Conservation (phyloP, 176 grass and related monocot species). For the Musa itinerans region DNA sequence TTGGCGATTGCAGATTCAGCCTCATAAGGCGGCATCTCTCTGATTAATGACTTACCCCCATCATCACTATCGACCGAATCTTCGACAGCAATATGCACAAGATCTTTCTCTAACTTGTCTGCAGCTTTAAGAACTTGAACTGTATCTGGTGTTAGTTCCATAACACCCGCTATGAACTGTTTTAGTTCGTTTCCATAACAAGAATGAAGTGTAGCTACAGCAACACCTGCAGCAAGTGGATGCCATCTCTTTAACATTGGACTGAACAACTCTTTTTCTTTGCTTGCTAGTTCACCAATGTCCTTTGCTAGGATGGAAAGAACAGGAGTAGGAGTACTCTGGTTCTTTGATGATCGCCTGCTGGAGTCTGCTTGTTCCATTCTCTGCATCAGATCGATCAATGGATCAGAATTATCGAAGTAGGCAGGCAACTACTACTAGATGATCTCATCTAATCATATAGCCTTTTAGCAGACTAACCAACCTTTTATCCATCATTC, state of each 20-base stretch:
- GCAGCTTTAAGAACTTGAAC: constrained; percentile 92
- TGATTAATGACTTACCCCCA: constrained; percentile 91
- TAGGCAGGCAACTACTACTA: not conserved
- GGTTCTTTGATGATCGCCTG: constrained; percentile 55
- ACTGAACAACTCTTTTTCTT: constrained; percentile 97
- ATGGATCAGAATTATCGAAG: constrained; percentile 4
- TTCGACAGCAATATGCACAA: constrained; percentile 94
- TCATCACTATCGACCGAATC: constrained; percentile 98
- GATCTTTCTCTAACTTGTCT: constrained; percentile 94
- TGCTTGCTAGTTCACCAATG: constrained; percentile 71
- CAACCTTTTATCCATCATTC: not conserved
- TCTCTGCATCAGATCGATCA: constrained; percentile 45
- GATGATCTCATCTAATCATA: not conserved
- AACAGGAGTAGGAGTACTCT: constrained; percentile 41
- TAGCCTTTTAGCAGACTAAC: not conserved
- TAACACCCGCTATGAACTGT: constrained; percentile 71
- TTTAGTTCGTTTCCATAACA: constrained; percentile 96
- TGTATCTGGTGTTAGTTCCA: constrained; percentile 72
- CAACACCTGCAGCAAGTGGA: constrained; percentile 91
- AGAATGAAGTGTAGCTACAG: constrained; percentile 92
- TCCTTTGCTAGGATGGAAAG: constrained; percentile 92
- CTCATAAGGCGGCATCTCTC: constrained; percentile 98
- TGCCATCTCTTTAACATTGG: constrained; percentile 89
- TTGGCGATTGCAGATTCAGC: constrained; percentile 90
- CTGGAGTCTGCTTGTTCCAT: constrained; percentile 99